These are phyloP conservation scores for Gastrolobium bilobum DNA, from an alignment of 306 rosid species.

Conservation along the genomic window DNA sequence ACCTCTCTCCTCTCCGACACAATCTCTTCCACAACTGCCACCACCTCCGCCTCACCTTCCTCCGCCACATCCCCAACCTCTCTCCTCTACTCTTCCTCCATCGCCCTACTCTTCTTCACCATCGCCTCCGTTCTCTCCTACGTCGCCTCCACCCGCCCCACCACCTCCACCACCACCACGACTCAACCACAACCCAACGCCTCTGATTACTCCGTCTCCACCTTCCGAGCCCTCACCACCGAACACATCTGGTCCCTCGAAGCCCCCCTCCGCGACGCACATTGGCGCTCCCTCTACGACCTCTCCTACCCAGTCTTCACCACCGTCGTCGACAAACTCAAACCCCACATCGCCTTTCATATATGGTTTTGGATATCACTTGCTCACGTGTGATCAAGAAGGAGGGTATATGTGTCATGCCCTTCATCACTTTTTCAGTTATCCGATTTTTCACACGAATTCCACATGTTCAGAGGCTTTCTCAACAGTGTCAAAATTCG, in stretches of 20 bases:
- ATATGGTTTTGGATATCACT: too few relatives aligned
- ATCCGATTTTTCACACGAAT: too few relatives aligned
- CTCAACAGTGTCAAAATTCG: too few relatives aligned
- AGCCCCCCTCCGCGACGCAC: constrained; percentile 92
- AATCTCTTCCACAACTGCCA: constrained; percentile 64
- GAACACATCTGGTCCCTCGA: constrained; percentile 98
- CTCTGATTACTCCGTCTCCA: constrained; percentile 79
- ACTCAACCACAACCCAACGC: constrained; percentile 43
- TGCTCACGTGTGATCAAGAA: too few relatives aligned
- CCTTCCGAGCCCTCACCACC: constrained; percentile 90
- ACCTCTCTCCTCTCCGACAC: constrained; percentile 70
- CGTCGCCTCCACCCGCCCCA: constrained; percentile 72
- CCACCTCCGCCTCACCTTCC: constrained; percentile 53
- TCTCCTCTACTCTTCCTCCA: constrained; percentile 81
- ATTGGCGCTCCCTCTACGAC: constrained; percentile 93
- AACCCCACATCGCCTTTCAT: constrained; percentile 86
- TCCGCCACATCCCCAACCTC: constrained; percentile 63
- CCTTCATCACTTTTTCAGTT: too few relatives aligned
- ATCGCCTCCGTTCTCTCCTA: constrained; percentile 92
- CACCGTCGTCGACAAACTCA: constrained; percentile 88
- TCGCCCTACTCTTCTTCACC: constrained; percentile 96
- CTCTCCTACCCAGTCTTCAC: constrained; percentile 90
- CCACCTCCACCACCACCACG: constrained; percentile 27
- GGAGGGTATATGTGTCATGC: too few relatives aligned
- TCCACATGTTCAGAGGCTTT: too few relatives aligned